These are phyloP conservation scores for Boletus eberwhitei DNA, from an alignment of 768 basidiomycete species.

Conservation along the genomic window DNA sequence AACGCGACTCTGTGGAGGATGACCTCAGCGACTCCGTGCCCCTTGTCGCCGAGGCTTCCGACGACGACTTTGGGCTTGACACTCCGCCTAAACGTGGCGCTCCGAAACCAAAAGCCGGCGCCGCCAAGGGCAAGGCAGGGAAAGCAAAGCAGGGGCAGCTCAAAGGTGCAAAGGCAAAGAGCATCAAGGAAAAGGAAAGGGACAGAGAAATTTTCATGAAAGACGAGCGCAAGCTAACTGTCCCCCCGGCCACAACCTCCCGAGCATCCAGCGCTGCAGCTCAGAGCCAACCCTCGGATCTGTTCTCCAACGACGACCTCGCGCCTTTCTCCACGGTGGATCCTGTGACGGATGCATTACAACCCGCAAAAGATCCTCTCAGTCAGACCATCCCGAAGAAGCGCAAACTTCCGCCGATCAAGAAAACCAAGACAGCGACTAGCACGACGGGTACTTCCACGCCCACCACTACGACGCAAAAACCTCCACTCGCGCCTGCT, in stretches of 20 bases:
- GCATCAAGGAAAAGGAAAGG: constrained; percentile 29
- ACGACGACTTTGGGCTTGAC: constrained; percentile 28
- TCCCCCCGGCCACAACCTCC: constrained; percentile 13
- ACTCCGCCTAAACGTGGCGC: constrained; percentile 19
- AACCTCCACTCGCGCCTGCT: constrained; percentile 7
- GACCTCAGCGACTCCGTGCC: constrained; percentile 25
- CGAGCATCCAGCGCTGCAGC: constrained; percentile 31
- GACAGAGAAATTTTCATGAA: constrained; percentile 37
- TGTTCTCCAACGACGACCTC: constrained; percentile 32
- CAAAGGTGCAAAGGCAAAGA: constrained; percentile 30
- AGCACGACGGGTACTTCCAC: constrained; percentile 22
- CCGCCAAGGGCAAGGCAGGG: constrained; percentile 25
- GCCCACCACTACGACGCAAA: constrained; percentile 26
- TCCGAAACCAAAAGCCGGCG: constrained; percentile 19
- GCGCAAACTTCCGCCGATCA: constrained; percentile 65
- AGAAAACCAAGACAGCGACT: constrained; percentile 51
- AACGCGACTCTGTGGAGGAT: constrained; percentile 25
- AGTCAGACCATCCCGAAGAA: constrained; percentile 45
- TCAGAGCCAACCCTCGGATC: constrained; percentile 29
- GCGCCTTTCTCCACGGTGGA: constrained; percentile 7
- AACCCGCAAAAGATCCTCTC: constrained; percentile 27
- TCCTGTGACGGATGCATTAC: constrained; percentile 13
- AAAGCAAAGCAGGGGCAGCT: constrained; percentile 19
- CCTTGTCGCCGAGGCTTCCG: constrained; percentile 22
- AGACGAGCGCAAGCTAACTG: constrained; percentile 39